phyloP scores from a whole-genome alignment of 78 protist genomes.

The Chrysochromulina parva region DNA sequence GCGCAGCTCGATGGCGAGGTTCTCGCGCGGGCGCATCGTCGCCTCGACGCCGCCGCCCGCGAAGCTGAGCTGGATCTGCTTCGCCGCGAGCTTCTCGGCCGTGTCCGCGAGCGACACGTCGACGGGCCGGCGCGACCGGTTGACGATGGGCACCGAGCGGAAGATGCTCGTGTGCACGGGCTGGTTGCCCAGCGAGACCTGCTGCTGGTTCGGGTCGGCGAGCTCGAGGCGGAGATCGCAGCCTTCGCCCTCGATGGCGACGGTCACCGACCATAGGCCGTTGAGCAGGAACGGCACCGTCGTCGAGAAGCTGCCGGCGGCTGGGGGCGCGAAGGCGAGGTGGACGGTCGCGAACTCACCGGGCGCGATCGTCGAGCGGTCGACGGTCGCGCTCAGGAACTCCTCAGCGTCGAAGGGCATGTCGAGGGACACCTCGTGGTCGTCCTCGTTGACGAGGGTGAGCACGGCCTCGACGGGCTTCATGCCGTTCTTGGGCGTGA shows the following conservation, averaged over 20 bases:
- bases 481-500: background rate
- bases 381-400: slow-evolving; percentile 42
- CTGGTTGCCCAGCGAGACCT: slow-evolving; percentile 48
- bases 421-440: slow-evolving; percentile 44
- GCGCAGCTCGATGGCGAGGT: background rate
- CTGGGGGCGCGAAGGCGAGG: slow-evolving; percentile 63
- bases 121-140: slow-evolving; percentile 37
- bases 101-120: slow-evolving; percentile 4
- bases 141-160: slow-evolving; percentile 35
- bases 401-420: slow-evolving; percentile 31
- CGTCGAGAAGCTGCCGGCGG: slow-evolving; percentile 1
- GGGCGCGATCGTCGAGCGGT: slow-evolving; percentile 61
- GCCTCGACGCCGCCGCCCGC: background rate
- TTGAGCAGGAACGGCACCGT: slow-evolving; percentile 63
- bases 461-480: background rate
- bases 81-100: background rate
- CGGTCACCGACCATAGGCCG: slow-evolving; percentile 40
- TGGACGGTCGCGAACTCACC: slow-evolving; percentile 35
- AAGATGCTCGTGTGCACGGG: background rate
- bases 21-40: slow-evolving; percentile 46
- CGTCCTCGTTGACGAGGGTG: slow-evolving; percentile 55
- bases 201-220: background rate
- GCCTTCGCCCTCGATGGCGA: slow-evolving; percentile 62
- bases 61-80: background rate
- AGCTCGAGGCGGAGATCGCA: slow-evolving; percentile 46